phyloP scores from a whole-genome alignment of 352 stramenopile species.

The Phytophthora tubulina region DNA sequence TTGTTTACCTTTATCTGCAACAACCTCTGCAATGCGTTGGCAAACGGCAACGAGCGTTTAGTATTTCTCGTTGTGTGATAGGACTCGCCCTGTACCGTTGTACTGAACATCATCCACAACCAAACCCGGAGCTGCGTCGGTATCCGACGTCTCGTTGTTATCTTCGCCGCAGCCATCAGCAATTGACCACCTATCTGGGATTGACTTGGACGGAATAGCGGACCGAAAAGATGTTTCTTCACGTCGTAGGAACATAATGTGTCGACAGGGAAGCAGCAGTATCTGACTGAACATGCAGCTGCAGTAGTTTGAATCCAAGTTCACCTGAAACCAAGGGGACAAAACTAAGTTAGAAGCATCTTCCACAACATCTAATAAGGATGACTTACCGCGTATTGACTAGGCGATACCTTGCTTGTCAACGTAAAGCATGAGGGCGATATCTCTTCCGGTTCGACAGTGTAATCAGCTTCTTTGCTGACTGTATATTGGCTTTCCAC shows the following conservation, averaged over 20 bases:
- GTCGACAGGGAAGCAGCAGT: no score
- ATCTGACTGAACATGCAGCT: not conserved
- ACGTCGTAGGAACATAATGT: no score
- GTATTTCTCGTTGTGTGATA: constrained; percentile 6
- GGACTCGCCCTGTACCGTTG: not conserved
- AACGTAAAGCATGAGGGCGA: no score
- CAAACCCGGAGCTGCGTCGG: not conserved
- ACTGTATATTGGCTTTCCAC: no score
- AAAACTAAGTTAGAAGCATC: no score
- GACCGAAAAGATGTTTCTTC: not conserved
- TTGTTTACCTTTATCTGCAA: not conserved
- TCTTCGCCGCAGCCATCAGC: not conserved
- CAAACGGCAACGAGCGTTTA: not conserved
- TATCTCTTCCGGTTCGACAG: no score
- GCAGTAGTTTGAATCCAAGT: not conserved
- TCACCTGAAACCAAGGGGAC: not conserved
- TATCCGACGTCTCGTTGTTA: not conserved
- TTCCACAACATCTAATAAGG: no score
- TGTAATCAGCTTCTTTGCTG: no score
- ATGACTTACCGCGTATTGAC: no score
- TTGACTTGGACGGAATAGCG: not conserved
- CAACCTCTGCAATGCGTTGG: not conserved
- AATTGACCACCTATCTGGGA: not conserved
- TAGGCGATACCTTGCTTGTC: no score
- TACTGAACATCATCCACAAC: not conserved